Base-by-base conservation (phyloP, 352 stramenopile genomes). In the Globisporangium okanoganense region DNA sequence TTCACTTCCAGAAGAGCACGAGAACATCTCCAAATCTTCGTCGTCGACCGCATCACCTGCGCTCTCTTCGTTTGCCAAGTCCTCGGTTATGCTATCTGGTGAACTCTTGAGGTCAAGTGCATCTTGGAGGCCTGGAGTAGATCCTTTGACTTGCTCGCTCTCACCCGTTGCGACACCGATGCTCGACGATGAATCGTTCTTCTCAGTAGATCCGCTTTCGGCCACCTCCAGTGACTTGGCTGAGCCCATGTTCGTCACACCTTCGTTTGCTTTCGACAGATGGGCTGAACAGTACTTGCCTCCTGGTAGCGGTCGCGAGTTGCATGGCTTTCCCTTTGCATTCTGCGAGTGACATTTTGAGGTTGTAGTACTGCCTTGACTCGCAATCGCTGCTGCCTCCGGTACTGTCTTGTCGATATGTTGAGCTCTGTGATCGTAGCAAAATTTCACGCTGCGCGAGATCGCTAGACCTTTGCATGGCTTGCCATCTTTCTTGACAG, bases 301-400 rank as follows among this genome's bases (percentile, higher is more conserved):
- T 18, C 74, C 78, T 8, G 56, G 52, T 5, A 78, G 35, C 0
- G 67, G 40, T 1, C 51, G 65, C 9, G 60, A 60, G 51, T 72
- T 72, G 50, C 82, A 91, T 9, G 60, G 50, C 5, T 82, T 85
- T 0, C 76, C 70, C 53, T 87, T 89, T 1, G 45, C 72, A 5
- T 67, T 89, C 36, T 29, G 60, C n/a, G 54, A 69, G 45, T 62
- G 40, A 12, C 69, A 79, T n/a, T 76, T 76, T 6, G 44, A 53
- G 5, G 24, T 25, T 41, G 25, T 44, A 49, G 10, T 22, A 20
- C 48, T 14, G 31, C 27, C 1, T 51, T 41, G 35, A 45, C 27
- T 43, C 51, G 49, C 41, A 44, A 14, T 9, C 16, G 27, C 38
- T 35, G 5, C 9, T 47, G 14, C 4, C 12, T 43, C 20, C 22